Base-by-base conservation (phyloP, 1,284 basidiomycete genomes). In the Irpex sp. region DNA sequence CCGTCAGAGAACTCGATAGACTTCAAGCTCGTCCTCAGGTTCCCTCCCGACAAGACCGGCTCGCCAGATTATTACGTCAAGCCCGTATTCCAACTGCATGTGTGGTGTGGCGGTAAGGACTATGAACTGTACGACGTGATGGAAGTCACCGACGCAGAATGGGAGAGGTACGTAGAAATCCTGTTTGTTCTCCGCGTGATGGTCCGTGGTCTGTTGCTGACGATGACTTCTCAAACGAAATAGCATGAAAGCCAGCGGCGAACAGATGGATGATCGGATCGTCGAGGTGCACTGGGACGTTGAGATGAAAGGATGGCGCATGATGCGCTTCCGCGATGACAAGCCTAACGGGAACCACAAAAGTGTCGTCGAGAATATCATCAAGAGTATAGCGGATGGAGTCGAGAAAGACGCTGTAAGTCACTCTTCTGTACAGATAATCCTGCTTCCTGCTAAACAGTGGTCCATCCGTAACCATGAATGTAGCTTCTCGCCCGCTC, bases 1-100 rank as follows among this genome's bases (percentile, higher is more conserved):
- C 95, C 97, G 2, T 93, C 91, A 2, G 97, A 99, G 72, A 99
- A 99, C 75, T 95, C 95, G 3, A 92, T 99, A 71, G 97, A 99
- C 76, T 99, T 99, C 81, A 94, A 94, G 73, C 88, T 99, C 11
- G 84, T 96, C 59, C 81, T 99, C 17, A 88, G 94, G 43, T 99
- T 99, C 74, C 95, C 97, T 1, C 87, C 72, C 6, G 76, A 78
- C 35, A 76, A 87, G 63, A 81, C 84, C 0, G 69, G 75, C 5
- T 76, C 87, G 69, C 92, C 94, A 0, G 95, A 99, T 71, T 91
- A 89, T 65, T 80, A 79, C 60, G 89, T 89, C 7, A 98, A 96
- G 75, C 97, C 97, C 0, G 75, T 92, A 2, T 98, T 98, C 74
- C 77, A 91, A 60, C 80, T 99, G 15, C 79, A 94, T 65, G 87